A percentile compares a stretch with the other conserved stretches of the same genome.
phyloP scores from a whole-genome alignment of 139 green algal genomes.

The Volvox africanus region DNA sequence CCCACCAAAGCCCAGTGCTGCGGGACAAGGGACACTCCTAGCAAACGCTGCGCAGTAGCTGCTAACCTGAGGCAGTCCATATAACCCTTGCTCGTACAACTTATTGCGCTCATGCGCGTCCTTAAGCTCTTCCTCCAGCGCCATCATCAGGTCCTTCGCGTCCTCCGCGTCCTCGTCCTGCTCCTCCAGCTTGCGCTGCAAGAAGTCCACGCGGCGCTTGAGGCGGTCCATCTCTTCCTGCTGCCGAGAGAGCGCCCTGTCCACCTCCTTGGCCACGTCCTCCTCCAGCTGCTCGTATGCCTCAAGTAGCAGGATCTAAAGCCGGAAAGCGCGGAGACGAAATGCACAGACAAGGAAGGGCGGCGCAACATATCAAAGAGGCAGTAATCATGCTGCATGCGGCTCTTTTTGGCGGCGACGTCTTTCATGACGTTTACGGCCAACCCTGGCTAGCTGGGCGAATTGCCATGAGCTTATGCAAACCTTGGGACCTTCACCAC shows the following conservation, averaged over 20 bases:
- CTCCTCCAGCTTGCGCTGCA: slow-evolving; percentile 63
- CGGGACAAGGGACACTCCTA: too few relatives aligned
- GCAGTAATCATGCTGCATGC: too few relatives aligned
- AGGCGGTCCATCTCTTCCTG: slow-evolving; percentile 60
- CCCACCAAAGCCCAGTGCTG: too few relatives aligned
- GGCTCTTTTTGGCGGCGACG: too few relatives aligned
- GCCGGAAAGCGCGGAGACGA: too few relatives aligned
- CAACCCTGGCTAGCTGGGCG: too few relatives aligned
- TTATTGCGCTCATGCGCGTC: slow-evolving; percentile 58
- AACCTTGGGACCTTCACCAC: too few relatives aligned
- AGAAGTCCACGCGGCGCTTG: slow-evolving; percentile 59
- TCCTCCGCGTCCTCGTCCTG: slow-evolving; percentile 54
- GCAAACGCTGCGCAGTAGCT: background rate
- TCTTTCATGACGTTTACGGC: too few relatives aligned
- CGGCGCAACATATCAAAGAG: too few relatives aligned
- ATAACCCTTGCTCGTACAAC: slow-evolving; percentile 76
- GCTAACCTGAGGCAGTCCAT: slow-evolving; percentile 69
- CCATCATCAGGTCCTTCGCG: background rate
- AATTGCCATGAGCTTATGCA: too few relatives aligned
- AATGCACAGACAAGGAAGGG: too few relatives aligned
- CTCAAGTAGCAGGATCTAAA: slow-evolving; percentile 80
- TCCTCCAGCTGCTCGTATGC: slow-evolving; percentile 86
- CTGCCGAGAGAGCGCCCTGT: slow-evolving; percentile 69
- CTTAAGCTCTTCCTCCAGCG: slow-evolving; percentile 58
- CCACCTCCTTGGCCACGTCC: slow-evolving; percentile 75